Evolutionary conservation across 495 filamentous ascomycete genomes (phyloP), one percentile per base, ranked within the genome.

Genomic region (Massariosphaeria phaeospora): DNA sequence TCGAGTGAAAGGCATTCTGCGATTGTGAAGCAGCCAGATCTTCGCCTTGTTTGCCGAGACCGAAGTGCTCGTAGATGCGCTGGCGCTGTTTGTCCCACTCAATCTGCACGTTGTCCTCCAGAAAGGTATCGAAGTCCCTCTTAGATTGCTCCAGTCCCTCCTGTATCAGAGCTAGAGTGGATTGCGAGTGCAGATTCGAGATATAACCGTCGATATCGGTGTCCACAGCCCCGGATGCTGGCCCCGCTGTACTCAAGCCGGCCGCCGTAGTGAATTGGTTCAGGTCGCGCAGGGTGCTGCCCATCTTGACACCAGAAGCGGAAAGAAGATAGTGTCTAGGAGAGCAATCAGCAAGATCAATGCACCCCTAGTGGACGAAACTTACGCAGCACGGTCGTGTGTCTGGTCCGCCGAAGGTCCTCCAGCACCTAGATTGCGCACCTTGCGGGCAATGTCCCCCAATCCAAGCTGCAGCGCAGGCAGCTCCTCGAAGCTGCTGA

Each of bases 51-150:
- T 24, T 66, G 43, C 79, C 85, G 34, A 99, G 84, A 7, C 93
- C 93, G 67, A 99, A 97, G 66, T 99, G 93, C 63, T 95, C 82
- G 67, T 96, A 96, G 46, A 97, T 95, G 47, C 83, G 82, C 66
- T 84, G 86, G 31, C 91, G 84, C 70, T 97, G 93, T 5, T 84
- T 82, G 49, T 97, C 89, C 91, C 91, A 97, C 68, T 96, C 88
- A 75, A 93, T 84, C 7, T 88, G 88, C 6, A 96, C 84, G 65
- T 93, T 91, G 59, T 95, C 90, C 66, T 96, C 93, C 38, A 99
- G 72, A 67, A 94, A 96, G 33, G 77, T 69, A 66, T 99, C 89
- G 59, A 99, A 97, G 64, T 96, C 91, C 15, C 81, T 82, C 34
- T 89, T 83, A 12, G 89, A 88, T 49, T 90, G 82, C 60, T 89